Evolutionary conservation across 2,329 filamentous ascomycete species (phyloP).

Genomic region (Blastomyces gilchristii): DNA sequence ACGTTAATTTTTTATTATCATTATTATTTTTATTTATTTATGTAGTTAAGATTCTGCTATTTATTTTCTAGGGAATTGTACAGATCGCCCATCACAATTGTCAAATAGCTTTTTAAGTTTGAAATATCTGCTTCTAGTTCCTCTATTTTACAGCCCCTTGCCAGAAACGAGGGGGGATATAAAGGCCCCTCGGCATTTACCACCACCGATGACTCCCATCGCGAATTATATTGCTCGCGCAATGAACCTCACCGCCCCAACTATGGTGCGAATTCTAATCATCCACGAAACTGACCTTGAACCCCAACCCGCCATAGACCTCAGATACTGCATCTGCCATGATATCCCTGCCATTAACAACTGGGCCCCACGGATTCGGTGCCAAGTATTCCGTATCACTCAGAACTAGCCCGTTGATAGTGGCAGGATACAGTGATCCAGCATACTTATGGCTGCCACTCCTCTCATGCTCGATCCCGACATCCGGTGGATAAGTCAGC

Average conservation of each 20-base stretch:
- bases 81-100: neutral
- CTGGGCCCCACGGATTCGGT: conserved; percentile 17
- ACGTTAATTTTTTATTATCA: no score
- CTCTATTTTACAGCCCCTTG: neutral
- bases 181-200: neutral
- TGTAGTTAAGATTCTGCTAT: neutral
- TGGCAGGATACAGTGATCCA: conserved; percentile 10
- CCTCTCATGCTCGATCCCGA: neutral
- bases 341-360: conserved; percentile 17
- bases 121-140: neutral
- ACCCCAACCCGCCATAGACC: conserved; percentile 13
- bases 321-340: conserved; percentile 10
- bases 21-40: neutral
- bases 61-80: neutral
- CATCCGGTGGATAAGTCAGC: neutral
- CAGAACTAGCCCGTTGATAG: conserved; percentile 14
- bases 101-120: neutral
- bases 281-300: conserved; percentile 16
- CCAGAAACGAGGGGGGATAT: neutral
- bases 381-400: conserved; percentile 13
- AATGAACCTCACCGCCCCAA: conserved; percentile 19
- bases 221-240: conserved; percentile 17
- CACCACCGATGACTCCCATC: conserved; percentile 11
- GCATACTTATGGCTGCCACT: conserved; percentile 7
- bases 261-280: conserved; percentile 19